phyloP scores from a whole-genome alignment of 108 stramenopile genomes.

The Cyclotella cryptica region DNA sequence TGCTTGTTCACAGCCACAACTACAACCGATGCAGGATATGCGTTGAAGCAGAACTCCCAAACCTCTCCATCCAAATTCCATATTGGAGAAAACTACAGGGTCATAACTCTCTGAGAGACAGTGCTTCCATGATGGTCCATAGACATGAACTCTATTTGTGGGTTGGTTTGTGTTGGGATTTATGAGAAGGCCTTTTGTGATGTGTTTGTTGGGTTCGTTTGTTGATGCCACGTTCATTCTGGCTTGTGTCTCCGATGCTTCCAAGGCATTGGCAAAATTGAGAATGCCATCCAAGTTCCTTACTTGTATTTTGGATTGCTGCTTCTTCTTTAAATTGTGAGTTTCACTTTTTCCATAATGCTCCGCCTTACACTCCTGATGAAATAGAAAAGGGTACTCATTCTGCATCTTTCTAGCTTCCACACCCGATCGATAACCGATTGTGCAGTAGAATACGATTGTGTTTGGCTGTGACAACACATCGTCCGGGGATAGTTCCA shows the following conservation, averaged over 20 bases:
- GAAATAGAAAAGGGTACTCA: conserved; percentile 16
- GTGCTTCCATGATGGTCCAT: conserved; percentile 27
- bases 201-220: background rate
- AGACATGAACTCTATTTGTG: conserved; percentile 17
- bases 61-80: conserved; percentile 32
- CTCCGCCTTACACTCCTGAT: background rate
- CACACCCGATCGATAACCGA: conserved; percentile 48
- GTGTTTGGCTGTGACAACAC: background rate
- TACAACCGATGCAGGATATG: conserved; percentile 13
- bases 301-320: background rate
- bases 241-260: background rate
- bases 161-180: conserved; percentile 22
- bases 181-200: background rate
- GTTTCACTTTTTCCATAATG: conserved; percentile 3
- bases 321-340: background rate
- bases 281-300: conserved; percentile 41
- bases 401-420: too few species aligned
- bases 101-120: conserved; percentile 4
- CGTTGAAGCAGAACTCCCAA: conserved; percentile 6
- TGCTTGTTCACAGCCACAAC: too few species aligned
- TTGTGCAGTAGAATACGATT: conserved; percentile 67
- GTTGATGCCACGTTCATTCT: background rate
- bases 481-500: conserved; percentile 2
- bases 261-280: conserved; percentile 32
- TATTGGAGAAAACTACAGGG: conserved; percentile 23